A percentile compares a stretch with the other conserved stretches of the same genome.
Evolutionary conservation across 2,329 filamentous ascomycete species (phyloP).

Genomic region (Tolypocladium capitatum): DNA sequence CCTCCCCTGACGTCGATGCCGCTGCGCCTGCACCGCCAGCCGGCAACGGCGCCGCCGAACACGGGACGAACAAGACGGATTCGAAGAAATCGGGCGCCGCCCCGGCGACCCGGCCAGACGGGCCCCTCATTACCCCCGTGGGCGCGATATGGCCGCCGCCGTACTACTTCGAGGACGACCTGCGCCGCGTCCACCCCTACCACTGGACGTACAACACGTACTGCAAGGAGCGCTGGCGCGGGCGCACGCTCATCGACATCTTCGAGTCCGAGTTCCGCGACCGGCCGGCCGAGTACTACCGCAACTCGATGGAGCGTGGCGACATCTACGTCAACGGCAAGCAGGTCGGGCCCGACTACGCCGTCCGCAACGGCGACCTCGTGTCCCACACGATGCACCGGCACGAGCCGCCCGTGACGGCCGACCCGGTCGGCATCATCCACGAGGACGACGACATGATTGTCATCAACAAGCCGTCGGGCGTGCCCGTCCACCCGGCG

Average conservation of each 20-base stretch:
- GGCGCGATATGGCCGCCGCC: slow-evolving; percentile 41
- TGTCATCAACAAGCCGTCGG: slow-evolving; percentile 92
- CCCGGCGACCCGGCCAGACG: slow-evolving; percentile 8
- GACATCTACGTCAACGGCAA: slow-evolving; percentile 71
- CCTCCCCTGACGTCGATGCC: background rate
- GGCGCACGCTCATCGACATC: slow-evolving; percentile 67
- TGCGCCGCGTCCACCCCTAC: slow-evolving; percentile 77
- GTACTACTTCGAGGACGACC: slow-evolving; percentile 71
- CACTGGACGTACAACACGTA: slow-evolving; percentile 90
- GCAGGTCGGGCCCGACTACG: slow-evolving; percentile 49
- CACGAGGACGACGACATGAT: slow-evolving; percentile 90
- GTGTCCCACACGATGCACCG: slow-evolving; percentile 90
- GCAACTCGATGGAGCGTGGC: slow-evolving; percentile 66
- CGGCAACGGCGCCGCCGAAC: slow-evolving; percentile 2
- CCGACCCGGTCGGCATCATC: slow-evolving; percentile 64
- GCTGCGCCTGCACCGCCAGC: slow-evolving; percentile 3
- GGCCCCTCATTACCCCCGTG: slow-evolving; percentile 18
- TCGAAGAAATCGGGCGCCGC: background rate
- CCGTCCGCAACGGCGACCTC: slow-evolving; percentile 77
- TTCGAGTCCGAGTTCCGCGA: slow-evolving; percentile 90
- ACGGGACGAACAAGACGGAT: background rate
- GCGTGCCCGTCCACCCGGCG: slow-evolving; percentile 88
- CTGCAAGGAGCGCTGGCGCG: slow-evolving; percentile 89
- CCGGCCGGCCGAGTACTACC: slow-evolving; percentile 75
- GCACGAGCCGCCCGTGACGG: slow-evolving; percentile 87